phyloP scores from a whole-genome alignment of 2,329 filamentous ascomycete species.

The Cordyceps fumosorosea region DNA sequence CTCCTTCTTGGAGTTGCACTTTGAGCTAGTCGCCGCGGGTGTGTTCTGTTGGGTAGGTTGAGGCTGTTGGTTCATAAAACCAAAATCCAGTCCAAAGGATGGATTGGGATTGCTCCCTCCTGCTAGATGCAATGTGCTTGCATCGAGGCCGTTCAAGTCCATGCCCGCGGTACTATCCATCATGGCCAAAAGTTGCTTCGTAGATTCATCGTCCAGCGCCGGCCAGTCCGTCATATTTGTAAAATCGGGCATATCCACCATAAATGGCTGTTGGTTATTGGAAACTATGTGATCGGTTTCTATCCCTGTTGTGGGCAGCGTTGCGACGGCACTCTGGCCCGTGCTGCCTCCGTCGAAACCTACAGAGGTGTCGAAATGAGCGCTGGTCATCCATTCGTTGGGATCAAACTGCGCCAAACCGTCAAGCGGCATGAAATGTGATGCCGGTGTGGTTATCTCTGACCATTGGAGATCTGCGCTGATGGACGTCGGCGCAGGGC shows the following conservation, averaged over 20 bases:
- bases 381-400: background rate
- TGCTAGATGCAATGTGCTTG: background rate
- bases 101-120: background rate
- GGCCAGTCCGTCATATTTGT: conserved; percentile 1
- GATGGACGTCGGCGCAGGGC: background rate
- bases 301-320: background rate
- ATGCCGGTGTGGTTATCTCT: background rate
- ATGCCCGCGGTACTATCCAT: background rate
- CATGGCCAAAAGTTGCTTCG: conserved; percentile 5
- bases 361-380: background rate
- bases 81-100: background rate
- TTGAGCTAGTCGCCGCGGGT: background rate
- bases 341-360: background rate
- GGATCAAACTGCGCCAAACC: background rate
- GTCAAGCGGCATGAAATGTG: background rate
- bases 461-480: background rate
- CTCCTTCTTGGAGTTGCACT: background rate
- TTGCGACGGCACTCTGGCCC: background rate
- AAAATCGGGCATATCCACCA: background rate
- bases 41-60: background rate
- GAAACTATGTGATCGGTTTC: background rate
- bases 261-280: background rate
- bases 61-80: background rate
- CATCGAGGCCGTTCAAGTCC: background rate
- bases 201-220: background rate